Conservation (phyloP, 495 filamentous ascomycete species). For the Lepidopterella palustris region DNA sequence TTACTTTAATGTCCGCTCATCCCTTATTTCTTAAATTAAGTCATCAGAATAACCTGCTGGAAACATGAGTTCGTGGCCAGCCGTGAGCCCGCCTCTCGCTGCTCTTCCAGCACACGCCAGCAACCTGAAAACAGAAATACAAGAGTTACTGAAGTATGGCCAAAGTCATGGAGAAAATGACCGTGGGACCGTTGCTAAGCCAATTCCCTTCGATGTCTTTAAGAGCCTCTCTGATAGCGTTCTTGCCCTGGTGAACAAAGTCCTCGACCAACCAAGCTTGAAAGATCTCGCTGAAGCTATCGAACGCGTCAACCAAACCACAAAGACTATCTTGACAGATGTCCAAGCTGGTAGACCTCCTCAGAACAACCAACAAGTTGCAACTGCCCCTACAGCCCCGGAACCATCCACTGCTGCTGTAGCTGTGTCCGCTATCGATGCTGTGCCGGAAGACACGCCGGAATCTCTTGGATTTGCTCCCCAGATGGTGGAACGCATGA, state of each 20-base stretch:
- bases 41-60: background rate
- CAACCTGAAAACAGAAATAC: background rate
- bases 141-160: background rate
- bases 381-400: background rate
- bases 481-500: background rate
- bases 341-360: background rate
- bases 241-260: background rate
- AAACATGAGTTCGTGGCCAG: background rate
- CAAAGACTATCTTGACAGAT: conserved; percentile 6
- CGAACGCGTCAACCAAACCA: conserved; percentile 11
- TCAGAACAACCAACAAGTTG: too few relatives aligned
- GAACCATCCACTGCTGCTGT: background rate
- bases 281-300: conserved; percentile 9
- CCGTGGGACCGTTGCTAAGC: background rate
- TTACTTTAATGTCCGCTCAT: background rate
- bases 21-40: background rate
- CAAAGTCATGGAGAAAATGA: background rate
- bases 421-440: background rate
- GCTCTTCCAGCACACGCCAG: background rate
- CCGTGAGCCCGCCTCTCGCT: background rate
- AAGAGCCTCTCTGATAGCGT: conserved; percentile 1
- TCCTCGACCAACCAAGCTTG: conserved; percentile 8
- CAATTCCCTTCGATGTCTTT: conserved; percentile 3
- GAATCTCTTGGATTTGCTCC: background rate
- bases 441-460: background rate